A percentile compares a stretch with the other conserved stretches of the same genome.
Evolutionary conservation across 2,329 filamentous ascomycete species (phyloP).

Genomic region (Teratosphaeria destructans): DNA sequence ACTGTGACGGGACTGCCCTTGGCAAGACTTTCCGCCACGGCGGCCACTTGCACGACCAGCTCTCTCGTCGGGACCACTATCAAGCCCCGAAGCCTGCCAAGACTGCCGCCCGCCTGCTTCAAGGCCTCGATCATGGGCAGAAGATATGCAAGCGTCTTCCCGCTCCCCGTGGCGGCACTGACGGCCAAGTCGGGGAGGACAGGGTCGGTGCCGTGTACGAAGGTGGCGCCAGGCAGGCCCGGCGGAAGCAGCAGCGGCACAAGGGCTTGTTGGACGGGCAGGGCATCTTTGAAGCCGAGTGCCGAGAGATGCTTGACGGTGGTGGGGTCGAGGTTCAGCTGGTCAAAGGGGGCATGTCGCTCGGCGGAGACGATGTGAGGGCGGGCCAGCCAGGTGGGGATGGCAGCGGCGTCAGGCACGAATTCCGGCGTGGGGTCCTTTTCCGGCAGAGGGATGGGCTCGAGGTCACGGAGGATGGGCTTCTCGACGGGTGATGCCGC

Average conservation of each 20-base stretch:
- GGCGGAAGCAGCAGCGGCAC: constrained; percentile 65
- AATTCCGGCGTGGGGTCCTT: constrained; percentile 47
- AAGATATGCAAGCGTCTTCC: constrained; percentile 87
- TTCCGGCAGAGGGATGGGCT: constrained; percentile 61
- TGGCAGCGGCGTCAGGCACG: constrained; percentile 60
- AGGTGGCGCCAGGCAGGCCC: constrained; percentile 30
- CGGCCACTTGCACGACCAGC: constrained; percentile 65
- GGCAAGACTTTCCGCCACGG: constrained; percentile 64
- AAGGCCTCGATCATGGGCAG: constrained; percentile 75
- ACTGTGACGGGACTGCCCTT: constrained; percentile 58
- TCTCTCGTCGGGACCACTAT: constrained; percentile 77
- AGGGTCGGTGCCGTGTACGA: constrained; percentile 16
- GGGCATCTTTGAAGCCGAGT: constrained; percentile 60
- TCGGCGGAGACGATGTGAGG: constrained; percentile 59
- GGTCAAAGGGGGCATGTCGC: constrained; percentile 50
- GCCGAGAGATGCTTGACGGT: constrained; percentile 52
- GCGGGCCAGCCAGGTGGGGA: constrained; percentile 70
- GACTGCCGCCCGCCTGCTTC: constrained; percentile 42
- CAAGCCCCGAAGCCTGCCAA: constrained; percentile 63
- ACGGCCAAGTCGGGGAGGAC: constrained; percentile 65
- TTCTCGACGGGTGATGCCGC: constrained; percentile 9
- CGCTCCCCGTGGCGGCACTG: constrained; percentile 87
- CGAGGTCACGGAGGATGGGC: constrained; percentile 43
- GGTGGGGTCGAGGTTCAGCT: constrained; percentile 52
- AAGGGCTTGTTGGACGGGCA: constrained; percentile 70